Conservation (phyloP, 2,329 filamentous ascomycete species). For the Aaosphaeria pasadenensis region DNA sequence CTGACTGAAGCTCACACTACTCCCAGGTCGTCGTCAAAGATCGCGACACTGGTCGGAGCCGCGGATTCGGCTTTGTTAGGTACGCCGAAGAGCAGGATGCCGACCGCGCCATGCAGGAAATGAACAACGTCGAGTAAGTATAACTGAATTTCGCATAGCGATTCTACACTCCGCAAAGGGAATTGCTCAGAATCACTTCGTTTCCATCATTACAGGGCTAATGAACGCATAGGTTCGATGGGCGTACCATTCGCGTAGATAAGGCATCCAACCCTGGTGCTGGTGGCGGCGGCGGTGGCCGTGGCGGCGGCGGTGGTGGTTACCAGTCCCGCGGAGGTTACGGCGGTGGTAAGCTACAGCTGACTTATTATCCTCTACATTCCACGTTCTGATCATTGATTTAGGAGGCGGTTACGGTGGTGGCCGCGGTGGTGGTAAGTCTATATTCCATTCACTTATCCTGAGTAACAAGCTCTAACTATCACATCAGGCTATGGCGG, state of each 20-base stretch:
- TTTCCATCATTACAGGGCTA: conserved; percentile 5
- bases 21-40: conserved; percentile 92
- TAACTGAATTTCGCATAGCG: neutral
- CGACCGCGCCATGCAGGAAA: conserved; percentile 69
- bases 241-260: conserved; percentile 90
- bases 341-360: conserved; percentile 7
- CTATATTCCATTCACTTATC: neutral
- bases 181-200: too few species aligned
- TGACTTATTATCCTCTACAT: neutral
- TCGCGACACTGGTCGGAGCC: conserved; percentile 91
- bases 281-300: conserved; percentile 46
- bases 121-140: conserved; percentile 88
- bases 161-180: neutral
- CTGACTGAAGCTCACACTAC: conserved; percentile 12
- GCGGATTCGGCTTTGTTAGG: conserved; percentile 95
- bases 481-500: conserved; percentile 17
- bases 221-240: conserved; percentile 70
- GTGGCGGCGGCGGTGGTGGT: conserved; percentile 32
- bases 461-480: conserved; percentile 3
- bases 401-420: neutral
- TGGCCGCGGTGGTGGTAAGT: conserved; percentile 17
- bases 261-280: conserved; percentile 79
- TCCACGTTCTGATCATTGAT: neutral
- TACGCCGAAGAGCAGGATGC: conserved; percentile 76
- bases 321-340: conserved; percentile 21